Conservation (phyloP, 352 stramenopile genomes). For the Globisporangium sylvaticum region DNA sequence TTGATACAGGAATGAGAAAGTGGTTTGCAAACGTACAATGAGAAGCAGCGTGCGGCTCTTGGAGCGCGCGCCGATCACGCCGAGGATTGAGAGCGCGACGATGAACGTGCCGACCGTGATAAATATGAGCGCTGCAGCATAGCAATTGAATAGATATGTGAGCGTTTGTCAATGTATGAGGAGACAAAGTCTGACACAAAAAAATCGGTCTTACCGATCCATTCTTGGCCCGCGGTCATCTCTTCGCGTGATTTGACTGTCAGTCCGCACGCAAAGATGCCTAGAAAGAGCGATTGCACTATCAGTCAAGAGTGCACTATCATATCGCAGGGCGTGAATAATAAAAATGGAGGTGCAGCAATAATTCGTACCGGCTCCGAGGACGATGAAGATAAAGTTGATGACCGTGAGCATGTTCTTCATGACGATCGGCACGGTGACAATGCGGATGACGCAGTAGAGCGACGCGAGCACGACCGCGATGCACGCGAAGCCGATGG, state of each 20-base stretch:
- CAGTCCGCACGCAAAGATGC: slow-evolving; percentile 53
- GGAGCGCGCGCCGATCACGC: slow-evolving; percentile 57
- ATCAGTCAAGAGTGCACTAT: background rate
- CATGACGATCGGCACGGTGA: slow-evolving; percentile 86
- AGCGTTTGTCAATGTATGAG: background rate
- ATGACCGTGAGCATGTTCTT: slow-evolving; percentile 76
- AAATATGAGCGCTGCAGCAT: slow-evolving; percentile 53
- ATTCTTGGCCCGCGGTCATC: slow-evolving; percentile 63
- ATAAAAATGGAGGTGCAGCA: too few species aligned
- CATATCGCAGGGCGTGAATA: too few species aligned
- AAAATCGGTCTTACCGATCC: slow-evolving; percentile 49
- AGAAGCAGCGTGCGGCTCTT: slow-evolving; percentile 78
- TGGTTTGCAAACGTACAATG: slow-evolving; percentile 34
- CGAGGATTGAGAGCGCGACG: slow-evolving; percentile 58
- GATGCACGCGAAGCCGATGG: slow-evolving; percentile 41
- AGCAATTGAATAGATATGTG: background rate
- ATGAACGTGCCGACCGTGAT: slow-evolving; percentile 67
- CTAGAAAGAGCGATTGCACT: slow-evolving; percentile 10
- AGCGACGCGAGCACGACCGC: slow-evolving; percentile 49
- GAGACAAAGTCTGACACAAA: background rate
- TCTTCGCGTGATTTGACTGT: slow-evolving; percentile 57
- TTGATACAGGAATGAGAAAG: background rate
- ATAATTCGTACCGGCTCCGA: slow-evolving; percentile 33
- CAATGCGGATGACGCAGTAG: slow-evolving; percentile 81
- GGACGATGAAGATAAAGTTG: slow-evolving; percentile 63